phyloP scores from a whole-genome alignment of 192 early-diverging fungal species.

The Coemansia sp. region DNA sequence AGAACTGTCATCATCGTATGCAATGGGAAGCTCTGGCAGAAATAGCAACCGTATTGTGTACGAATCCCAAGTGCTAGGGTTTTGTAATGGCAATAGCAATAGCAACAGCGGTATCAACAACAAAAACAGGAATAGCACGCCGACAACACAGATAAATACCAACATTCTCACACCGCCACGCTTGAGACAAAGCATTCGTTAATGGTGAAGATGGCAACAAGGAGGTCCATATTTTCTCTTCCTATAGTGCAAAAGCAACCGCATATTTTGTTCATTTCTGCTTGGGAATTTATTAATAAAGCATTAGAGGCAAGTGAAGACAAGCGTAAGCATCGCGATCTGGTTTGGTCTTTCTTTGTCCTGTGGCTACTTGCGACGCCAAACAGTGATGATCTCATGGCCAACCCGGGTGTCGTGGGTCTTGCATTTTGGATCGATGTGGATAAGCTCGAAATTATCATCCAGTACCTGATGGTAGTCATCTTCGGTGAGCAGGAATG shows the following conservation, averaged over 20 bases:
- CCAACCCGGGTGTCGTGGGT: conserved; percentile 59
- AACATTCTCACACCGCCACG: conserved; percentile 27
- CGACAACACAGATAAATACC: neutral
- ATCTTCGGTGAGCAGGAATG: conserved; percentile 65
- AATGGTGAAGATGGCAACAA: neutral
- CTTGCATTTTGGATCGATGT: conserved; percentile 60
- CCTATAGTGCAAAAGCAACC: too few species aligned
- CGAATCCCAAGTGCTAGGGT: neutral
- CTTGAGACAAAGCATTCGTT: conserved; percentile 30
- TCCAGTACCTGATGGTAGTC: conserved; percentile 62
- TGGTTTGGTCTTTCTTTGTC: too few species aligned
- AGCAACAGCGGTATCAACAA: neutral
- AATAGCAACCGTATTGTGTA: neutral
- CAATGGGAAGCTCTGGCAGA: neutral
- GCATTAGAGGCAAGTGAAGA: too few species aligned
- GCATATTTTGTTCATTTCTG: too few species aligned
- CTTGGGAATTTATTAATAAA: too few species aligned
- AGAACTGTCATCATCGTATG: neutral
- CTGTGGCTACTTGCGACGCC: conserved; percentile 50
- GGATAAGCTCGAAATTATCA: conserved; percentile 64
- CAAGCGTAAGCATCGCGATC: too few species aligned
- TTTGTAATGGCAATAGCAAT: too few species aligned
- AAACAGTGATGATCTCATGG: conserved; percentile 66
- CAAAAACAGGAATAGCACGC: neutral
- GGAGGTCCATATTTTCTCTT: too few species aligned